Percentiles rank a stretch among this genome's conserved stretches.
phyloP scores from a whole-genome alignment of 1,284 basidiomycete species.

The Blastosporella zonata region DNA sequence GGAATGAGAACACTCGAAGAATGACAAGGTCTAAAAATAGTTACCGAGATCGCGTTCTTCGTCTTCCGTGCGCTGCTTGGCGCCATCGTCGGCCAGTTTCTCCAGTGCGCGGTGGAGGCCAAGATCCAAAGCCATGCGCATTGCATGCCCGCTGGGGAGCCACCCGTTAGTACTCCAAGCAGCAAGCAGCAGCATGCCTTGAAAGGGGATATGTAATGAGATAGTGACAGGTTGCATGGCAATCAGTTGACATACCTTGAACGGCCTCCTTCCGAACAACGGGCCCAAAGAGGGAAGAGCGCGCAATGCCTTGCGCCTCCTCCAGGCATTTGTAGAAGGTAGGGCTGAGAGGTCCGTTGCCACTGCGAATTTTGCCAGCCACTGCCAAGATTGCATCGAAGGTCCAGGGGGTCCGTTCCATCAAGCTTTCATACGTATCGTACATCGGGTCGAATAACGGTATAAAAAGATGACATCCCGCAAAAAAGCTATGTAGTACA shows the following conservation, averaged over 20 bases:
- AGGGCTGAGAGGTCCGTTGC: constrained; percentile 77
- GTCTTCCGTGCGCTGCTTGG: constrained; percentile 68
- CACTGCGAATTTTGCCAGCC: constrained; percentile 87
- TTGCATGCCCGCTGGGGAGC: constrained; percentile 89
- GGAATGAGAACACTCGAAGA: constrained; percentile 11
- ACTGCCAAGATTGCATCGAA: constrained; percentile 89
- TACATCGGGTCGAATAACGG: constrained; percentile 88
- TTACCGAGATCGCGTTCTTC: constrained; percentile 85
- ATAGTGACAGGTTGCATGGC: constrained; percentile 17
- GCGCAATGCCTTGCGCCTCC: constrained; percentile 91
- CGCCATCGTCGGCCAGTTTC: constrained; percentile 76
- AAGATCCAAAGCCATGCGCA: constrained; percentile 93
- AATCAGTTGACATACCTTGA: constrained; percentile 64
- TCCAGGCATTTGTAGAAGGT: constrained; percentile 90
- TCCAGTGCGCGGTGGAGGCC: constrained; percentile 88
- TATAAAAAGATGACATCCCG: constrained; percentile 93
- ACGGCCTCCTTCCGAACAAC: constrained; percentile 93
- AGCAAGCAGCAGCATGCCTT: constrained; percentile 86
- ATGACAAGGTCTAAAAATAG: constrained; percentile 21
- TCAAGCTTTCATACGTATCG: constrained; percentile 87
- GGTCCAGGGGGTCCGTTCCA: constrained; percentile 90
- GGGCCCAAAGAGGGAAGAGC: constrained; percentile 88
- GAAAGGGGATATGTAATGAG: constrained; percentile 13
- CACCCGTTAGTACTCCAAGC: constrained; percentile 94
- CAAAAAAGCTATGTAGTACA: constrained; percentile 73